Evolutionary conservation across 1,284 basidiomycete species (phyloP).

Genomic region (Takashimella koratensis): DNA sequence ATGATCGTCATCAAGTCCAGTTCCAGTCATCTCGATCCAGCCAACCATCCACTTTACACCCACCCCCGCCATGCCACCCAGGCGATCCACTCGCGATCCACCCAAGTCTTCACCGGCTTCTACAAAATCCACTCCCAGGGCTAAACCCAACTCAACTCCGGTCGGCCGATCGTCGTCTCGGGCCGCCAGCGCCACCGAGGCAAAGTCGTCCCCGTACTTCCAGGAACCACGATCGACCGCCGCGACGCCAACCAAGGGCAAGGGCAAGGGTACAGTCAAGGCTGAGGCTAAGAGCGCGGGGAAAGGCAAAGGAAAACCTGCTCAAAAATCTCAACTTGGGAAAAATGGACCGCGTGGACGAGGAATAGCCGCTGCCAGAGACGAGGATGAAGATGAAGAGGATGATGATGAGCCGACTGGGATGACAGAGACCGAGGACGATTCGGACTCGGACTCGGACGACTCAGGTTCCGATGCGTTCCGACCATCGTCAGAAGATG

Average conservation of each 20-base stretch:
- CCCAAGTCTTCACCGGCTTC: background rate
- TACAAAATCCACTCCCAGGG: background rate
- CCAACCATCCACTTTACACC: too few relatives aligned
- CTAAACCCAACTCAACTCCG: background rate
- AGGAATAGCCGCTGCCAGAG: constrained; percentile 8
- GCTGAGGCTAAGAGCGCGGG: background rate
- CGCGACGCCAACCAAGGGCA: background rate
- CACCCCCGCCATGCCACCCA: background rate
- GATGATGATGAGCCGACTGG: constrained; percentile 29
- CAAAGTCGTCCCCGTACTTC: too few relatives aligned
- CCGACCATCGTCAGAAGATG: constrained; percentile 15
- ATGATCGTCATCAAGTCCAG: background rate
- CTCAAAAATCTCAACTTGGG: too few relatives aligned
- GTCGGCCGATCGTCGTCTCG: background rate
- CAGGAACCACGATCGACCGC: background rate
- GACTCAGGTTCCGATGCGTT: constrained; percentile 24
- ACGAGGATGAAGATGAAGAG: constrained; percentile 7
- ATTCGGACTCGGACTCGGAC: constrained; percentile 22
- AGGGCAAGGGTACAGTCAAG: too few relatives aligned
- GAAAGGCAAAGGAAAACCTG: background rate
- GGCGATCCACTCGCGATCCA: background rate
- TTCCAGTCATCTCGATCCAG: too few relatives aligned
- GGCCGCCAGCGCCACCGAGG: background rate
- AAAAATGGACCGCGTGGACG: background rate
- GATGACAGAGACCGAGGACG: constrained; percentile 29